These are phyloP conservation scores for Irpex sp. DNA, from an alignment of 1,284 basidiomycete genomes.

Conservation along the genomic window DNA sequence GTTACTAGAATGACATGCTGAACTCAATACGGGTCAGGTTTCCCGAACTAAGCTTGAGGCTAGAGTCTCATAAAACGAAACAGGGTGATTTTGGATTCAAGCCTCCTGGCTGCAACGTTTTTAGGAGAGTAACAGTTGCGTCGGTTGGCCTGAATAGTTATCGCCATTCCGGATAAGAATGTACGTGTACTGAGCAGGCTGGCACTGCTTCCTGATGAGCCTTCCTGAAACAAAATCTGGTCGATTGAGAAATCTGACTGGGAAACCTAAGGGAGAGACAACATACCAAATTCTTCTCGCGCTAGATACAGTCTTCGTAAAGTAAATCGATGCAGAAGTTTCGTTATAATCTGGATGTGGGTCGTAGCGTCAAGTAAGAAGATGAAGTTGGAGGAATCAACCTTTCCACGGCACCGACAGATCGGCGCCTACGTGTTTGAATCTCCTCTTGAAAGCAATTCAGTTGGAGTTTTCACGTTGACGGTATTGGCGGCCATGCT, in stretches of 20 bases:
- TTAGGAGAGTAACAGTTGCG: neutral
- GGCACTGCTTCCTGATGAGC: too few species aligned
- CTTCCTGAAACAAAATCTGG: neutral
- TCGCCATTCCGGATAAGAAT: neutral
- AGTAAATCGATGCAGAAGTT: too few species aligned
- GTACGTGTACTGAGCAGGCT: too few species aligned
- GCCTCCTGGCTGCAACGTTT: neutral
- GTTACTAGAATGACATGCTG: neutral
- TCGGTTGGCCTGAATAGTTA: neutral
- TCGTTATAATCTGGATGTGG: neutral
- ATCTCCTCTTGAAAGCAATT: neutral
- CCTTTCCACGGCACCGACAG: neutral
- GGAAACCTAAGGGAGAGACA: too few species aligned
- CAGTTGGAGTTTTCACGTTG: neutral
- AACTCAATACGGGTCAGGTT: neutral
- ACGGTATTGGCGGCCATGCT: neutral
- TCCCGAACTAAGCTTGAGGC: neutral
- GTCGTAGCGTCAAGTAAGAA: neutral
- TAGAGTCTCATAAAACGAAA: neutral
- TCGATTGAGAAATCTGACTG: neutral
- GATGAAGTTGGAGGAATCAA: too few species aligned
- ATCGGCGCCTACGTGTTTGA: neutral
- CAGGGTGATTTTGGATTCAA: neutral
- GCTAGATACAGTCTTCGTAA: too few species aligned
- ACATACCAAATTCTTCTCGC: too few species aligned